Evolutionary conservation across 768 basidiomycete genomes (phyloP), one percentile per base, ranked within the genome.

Genomic region (Tulasnella calospora): DNA sequence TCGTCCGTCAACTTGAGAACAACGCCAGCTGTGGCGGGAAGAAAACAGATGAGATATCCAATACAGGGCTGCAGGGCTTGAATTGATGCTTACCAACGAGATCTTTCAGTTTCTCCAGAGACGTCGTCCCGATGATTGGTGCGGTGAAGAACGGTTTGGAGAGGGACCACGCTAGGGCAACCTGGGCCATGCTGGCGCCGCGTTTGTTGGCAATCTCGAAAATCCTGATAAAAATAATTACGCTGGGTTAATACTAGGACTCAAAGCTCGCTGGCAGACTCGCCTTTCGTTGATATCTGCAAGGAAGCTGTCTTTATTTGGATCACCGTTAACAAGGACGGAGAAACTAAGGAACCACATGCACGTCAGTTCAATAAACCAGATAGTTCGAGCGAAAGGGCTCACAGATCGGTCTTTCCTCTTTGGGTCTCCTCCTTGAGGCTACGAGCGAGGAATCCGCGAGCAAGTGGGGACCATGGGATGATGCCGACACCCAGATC

Each of bases 71-170:
- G 21, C 6, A 74, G 8, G 47, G 6, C 12, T n/a, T 23, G 17
- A n/a, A 57, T 5, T 23, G 17, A 6, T 57, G 1, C 83, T 77
- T 82, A 87, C 88, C 87, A 73, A 90, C 84, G 17, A 90, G 81
- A 76, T 91, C 90, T 33, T 86, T 81, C 57, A 77, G 40, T 17
- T 77, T 77, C 1, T 77, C 69, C 13, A 77, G 12, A n/a, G 55
- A 69, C 21, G 76, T 77, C 21, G 76, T 77, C 23, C 76, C 76
- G 41, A 77, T 40, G 33, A 77, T 77, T 33, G 76, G 76, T 9
- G 76, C 76, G 23, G 76, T 77, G 67, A 77, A 8, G 36, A 69
- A 69, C 33, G 57, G 17, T n/a, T 77, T 77, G 30, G 76, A 77
- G 30, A 77, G 76, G 33, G 41, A 71, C 76, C 76, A 77, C 13